Conservation (phyloP, 2,329 filamentous ascomycete species). For the Beauveria varroae region DNA sequence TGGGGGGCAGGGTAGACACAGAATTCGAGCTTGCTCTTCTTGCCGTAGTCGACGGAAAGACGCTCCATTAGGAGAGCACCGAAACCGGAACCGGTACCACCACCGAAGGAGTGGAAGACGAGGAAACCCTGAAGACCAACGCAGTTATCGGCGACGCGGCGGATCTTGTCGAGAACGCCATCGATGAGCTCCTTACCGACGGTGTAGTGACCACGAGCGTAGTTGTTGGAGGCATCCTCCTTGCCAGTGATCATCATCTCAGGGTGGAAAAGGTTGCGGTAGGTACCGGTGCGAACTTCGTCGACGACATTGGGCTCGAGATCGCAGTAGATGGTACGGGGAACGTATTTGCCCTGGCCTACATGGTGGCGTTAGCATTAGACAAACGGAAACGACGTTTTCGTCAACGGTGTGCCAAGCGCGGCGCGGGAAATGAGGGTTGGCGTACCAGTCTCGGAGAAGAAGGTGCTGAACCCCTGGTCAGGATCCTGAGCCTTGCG, state of each 20-base stretch:
- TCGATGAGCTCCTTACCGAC: constrained; percentile 99
- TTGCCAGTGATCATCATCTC: constrained; percentile 99
- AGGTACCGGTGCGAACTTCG: constrained; percentile 95
- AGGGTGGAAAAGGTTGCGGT: constrained; percentile 95
- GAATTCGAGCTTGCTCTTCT: constrained; percentile 99
- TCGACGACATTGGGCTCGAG: constrained; percentile 99
- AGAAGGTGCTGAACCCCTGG: constrained; percentile 99
- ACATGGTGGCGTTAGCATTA: constrained; percentile 17
- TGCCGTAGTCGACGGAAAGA: constrained; percentile 97
- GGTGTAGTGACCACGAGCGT: constrained; percentile 98
- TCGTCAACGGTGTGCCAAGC: neutral
- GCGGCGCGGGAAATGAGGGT: neutral
- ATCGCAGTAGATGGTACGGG: constrained; percentile 98
- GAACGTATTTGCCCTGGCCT: constrained; percentile 99
- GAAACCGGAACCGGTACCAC: constrained; percentile 97
- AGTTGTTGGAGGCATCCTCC: constrained; percentile 99
- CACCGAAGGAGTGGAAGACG: constrained; percentile 99
- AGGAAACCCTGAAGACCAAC: constrained; percentile 97
- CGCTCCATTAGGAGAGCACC: constrained; percentile 98
- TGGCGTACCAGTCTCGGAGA: constrained; percentile 89
- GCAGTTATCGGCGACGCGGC: constrained; percentile 96
- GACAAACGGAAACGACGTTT: neutral
- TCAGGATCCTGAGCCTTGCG: constrained; percentile 89
- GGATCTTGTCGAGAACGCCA: constrained; percentile 94
- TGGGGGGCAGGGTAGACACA: constrained; percentile 97